These are phyloP conservation scores for Arthrobotrys musiformis DNA, from an alignment of 2,329 filamentous ascomycete species.

Conservation along the genomic window DNA sequence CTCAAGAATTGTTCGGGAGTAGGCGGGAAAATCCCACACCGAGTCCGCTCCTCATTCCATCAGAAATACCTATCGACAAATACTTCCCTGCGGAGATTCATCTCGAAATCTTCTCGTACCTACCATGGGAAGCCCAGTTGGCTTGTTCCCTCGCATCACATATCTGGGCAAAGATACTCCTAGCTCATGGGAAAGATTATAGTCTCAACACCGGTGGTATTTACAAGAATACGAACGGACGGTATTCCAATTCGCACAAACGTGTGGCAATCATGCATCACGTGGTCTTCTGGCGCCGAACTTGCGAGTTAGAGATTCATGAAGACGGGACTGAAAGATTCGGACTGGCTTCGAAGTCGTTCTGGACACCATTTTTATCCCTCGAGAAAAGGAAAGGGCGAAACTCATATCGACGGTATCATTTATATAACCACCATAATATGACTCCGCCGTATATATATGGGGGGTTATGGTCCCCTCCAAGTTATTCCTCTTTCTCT, in stretches of 20 bases:
- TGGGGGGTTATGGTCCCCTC: no score
- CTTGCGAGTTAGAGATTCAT: neutral
- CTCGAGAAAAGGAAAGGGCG: no score
- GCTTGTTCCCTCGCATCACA: constrained; percentile 2
- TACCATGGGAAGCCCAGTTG: constrained; percentile 2
- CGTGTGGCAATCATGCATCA: neutral
- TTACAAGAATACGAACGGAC: no score
- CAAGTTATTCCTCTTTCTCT: neutral
- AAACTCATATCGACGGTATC: no score
- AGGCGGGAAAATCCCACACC: no score
- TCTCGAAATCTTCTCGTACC: constrained; percentile 1
- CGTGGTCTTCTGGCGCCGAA: neutral
- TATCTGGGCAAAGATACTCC: constrained; percentile 3
- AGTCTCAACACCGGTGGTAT: neutral
- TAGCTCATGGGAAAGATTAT: neutral
- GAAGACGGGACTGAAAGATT: neutral
- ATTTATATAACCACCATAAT: no score
- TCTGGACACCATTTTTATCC: neutral
- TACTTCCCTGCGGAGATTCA: constrained; percentile 10
- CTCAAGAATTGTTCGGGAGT: neutral
- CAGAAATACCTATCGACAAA: neutral
- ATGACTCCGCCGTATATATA: no score
- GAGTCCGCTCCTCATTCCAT: neutral
- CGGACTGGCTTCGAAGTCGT: neutral
- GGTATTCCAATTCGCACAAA: neutral